Percentiles rank a stretch among this genome's conserved stretches.
Evolutionary conservation across 495 filamentous ascomycete genomes (phyloP).

Genomic region (Lophiostoma macrostomum): DNA sequence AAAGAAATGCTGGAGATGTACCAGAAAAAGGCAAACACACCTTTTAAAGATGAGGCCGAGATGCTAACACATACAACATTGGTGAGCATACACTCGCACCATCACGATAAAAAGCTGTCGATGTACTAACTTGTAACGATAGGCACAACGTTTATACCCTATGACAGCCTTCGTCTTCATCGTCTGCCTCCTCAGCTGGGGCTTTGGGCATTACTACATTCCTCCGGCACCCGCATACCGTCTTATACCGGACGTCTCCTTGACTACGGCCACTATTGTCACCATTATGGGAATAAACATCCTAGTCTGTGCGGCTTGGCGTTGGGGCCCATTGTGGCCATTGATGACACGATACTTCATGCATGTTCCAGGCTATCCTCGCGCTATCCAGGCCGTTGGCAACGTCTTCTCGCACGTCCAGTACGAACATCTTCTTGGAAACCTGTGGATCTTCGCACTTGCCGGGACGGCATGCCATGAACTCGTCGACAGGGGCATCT

Average conservation of each 20-base stretch:
- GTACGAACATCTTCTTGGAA: slow-evolving; percentile 61
- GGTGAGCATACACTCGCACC: too few relatives aligned
- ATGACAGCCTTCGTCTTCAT: slow-evolving; percentile 56
- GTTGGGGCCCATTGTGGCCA: slow-evolving; percentile 65
- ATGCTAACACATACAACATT: slow-evolving; percentile 11
- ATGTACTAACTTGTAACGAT: too few relatives aligned
- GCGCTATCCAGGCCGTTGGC: slow-evolving; percentile 61
- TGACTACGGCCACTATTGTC: slow-evolving; percentile 72
- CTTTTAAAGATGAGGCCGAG: slow-evolving; percentile 17
- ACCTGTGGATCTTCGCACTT: slow-evolving; percentile 63
- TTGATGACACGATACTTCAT: slow-evolving; percentile 78
- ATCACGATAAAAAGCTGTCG: too few relatives aligned
- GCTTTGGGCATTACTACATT: slow-evolving; percentile 59
- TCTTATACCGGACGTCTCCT: slow-evolving; percentile 70
- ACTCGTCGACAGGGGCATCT: slow-evolving; percentile 79
- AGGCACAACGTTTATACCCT: slow-evolving; percentile 62
- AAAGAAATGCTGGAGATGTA: slow-evolving; percentile 14
- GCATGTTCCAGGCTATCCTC: slow-evolving; percentile 64
- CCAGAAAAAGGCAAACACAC: slow-evolving; percentile 2
- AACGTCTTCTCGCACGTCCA: slow-evolving; percentile 77
- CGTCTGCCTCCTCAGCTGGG: slow-evolving; percentile 50
- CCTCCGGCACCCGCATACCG: slow-evolving; percentile 58
- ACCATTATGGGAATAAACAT: slow-evolving; percentile 65
- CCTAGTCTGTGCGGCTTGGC: slow-evolving; percentile 62
- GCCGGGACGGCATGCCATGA: slow-evolving; percentile 70